These are phyloP conservation scores for Orbilia oligospora DNA, from an alignment of 2,329 filamentous ascomycete species.

Conservation along the genomic window DNA sequence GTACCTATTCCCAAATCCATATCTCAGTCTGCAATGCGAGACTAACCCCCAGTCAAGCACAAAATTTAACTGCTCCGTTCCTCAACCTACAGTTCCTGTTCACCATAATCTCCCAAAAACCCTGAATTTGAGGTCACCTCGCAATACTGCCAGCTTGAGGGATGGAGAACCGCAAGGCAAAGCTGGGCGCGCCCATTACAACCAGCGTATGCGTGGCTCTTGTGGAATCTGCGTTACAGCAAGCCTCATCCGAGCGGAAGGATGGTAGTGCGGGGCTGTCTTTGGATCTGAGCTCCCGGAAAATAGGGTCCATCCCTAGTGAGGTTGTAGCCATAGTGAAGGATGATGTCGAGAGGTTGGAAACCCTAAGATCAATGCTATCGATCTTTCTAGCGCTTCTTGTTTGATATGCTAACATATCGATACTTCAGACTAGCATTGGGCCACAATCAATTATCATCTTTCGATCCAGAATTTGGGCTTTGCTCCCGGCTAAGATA, in stretches of 20 bases:
- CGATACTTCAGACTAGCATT: conserved; percentile 67
- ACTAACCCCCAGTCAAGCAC: too few relatives aligned
- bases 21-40: too few relatives aligned
- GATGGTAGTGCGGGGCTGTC: conserved; percentile 66
- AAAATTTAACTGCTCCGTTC: not conserved
- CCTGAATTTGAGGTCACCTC: not conserved
- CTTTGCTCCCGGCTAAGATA: conserved; percentile 63
- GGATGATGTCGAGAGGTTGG: conserved; percentile 71
- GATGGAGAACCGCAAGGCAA: conserved; percentile 46
- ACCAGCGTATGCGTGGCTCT: conserved; percentile 34
- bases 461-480: conserved; percentile 63
- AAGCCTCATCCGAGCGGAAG: conserved; percentile 38
- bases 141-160: not conserved
- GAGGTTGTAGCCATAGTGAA: conserved; percentile 71
- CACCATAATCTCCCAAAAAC: not conserved
- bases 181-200: conserved; percentile 32
- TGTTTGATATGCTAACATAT: conserved; percentile 24
- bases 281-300: conserved; percentile 71
- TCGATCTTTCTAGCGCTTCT: not conserved
- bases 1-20: too few relatives aligned
- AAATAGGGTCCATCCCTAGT: conserved; percentile 70
- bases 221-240: conserved; percentile 42
- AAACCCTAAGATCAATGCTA: conserved; percentile 15
- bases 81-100: not conserved
- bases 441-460: conserved; percentile 70